Percentiles rank a stretch among this genome's conserved stretches.
These are phyloP conservation scores for Penicillium sp. DNA, from an alignment of 2,329 filamentous ascomycete genomes.

Conservation along the genomic window DNA sequence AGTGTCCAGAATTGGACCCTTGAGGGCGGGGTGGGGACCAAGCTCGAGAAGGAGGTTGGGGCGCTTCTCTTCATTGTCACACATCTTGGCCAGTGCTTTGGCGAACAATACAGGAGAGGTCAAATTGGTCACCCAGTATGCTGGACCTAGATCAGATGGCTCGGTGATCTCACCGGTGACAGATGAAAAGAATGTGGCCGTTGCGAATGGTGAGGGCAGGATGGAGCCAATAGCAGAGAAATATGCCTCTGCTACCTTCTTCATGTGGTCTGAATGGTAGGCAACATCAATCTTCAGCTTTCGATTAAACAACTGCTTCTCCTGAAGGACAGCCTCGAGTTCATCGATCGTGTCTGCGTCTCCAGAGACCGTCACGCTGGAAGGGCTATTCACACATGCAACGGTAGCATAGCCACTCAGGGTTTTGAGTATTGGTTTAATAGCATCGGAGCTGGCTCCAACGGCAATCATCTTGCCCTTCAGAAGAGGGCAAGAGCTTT, in stretches of 20 bases:
- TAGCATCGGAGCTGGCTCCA: conserved; percentile 26
- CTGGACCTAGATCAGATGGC: conserved; percentile 26
- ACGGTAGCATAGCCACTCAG: conserved; percentile 24
- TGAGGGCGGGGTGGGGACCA: conserved; percentile 43
- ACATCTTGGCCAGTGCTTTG: conserved; percentile 26
- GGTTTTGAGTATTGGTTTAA: conserved; percentile 22
- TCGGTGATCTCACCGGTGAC: conserved; percentile 22
- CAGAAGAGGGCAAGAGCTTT: conserved; percentile 24
- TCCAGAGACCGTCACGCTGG: conserved; percentile 29
- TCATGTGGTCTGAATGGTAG: conserved; percentile 31
- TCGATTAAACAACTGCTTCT: conserved; percentile 31
- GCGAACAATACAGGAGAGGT: conserved; percentile 31
- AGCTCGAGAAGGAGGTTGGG: conserved; percentile 35
- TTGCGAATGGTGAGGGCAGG: conserved; percentile 17
- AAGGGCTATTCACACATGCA: conserved; percentile 30
- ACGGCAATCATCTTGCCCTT: conserved; percentile 38
- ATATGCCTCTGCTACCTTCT: conserved; percentile 27
- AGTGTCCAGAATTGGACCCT: conserved; percentile 34
- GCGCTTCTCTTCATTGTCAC: conserved; percentile 20
- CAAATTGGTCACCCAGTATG: conserved; percentile 35
- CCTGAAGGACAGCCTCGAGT: conserved; percentile 18
- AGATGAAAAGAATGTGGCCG: conserved; percentile 26
- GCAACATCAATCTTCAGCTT: conserved; percentile 37
- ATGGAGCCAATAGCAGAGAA: conserved; percentile 24
- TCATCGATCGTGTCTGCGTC: conserved; percentile 25